Percentiles rank a stretch among this genome's conserved stretches.
Evolutionary conservation across 2,329 filamentous ascomycete species (phyloP).

Genomic region (Colletotrichum eremochloae): DNA sequence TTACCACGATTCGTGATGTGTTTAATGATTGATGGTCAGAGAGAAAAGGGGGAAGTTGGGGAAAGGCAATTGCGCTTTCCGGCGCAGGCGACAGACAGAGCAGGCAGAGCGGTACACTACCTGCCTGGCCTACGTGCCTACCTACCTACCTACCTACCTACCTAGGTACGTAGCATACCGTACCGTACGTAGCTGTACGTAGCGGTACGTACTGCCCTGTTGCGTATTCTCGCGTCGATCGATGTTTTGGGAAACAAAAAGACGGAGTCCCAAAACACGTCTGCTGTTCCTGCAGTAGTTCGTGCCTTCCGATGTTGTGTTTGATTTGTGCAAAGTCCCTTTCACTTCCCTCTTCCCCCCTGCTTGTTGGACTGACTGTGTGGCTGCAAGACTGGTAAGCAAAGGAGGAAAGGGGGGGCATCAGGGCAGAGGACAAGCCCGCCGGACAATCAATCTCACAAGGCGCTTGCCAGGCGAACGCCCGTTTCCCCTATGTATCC

Average conservation of each 20-base stretch:
- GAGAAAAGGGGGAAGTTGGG: conserved; percentile 37
- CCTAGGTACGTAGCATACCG: too few species aligned
- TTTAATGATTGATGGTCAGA: conserved; percentile 26
- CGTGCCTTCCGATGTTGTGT: conserved; percentile 1
- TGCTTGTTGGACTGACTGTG: too few species aligned
- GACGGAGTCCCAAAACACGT: background rate
- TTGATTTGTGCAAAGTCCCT: conserved; percentile 20
- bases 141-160: background rate
- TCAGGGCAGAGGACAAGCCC: background rate
- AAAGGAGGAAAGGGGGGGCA: conserved; percentile 6
- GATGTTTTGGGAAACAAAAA: conserved; percentile 28
- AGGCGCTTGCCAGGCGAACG: conserved; percentile 31
- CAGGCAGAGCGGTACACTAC: too few species aligned
- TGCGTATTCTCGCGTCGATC: background rate
- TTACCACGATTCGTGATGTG: conserved; percentile 18
- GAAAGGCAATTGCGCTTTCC: conserved; percentile 28
- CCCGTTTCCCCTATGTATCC: background rate
- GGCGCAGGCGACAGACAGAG: background rate
- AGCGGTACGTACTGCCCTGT: background rate
- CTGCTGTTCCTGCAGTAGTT: conserved; percentile 40
- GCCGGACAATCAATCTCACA: background rate
- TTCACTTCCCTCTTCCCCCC: too few species aligned
- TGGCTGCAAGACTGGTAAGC: conserved; percentile 4
- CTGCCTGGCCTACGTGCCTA: too few species aligned
- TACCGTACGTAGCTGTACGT: too few species aligned